phyloP scores from a whole-genome alignment of 2,329 filamentous ascomycete species.

The Simplicillium sp. region DNA sequence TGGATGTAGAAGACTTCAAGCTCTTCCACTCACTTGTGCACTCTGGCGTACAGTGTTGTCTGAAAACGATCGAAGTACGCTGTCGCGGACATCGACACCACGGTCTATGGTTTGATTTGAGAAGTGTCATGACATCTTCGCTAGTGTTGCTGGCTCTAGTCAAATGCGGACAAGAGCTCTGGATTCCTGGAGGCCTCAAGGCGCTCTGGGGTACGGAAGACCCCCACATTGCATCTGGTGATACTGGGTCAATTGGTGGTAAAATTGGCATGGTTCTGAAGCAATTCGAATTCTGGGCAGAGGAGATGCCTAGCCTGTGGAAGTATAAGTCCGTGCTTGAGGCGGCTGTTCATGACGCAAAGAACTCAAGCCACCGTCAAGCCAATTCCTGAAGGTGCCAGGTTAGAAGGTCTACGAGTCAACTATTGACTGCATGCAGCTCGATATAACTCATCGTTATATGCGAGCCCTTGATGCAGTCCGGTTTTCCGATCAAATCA shows the following conservation, averaged over 20 bases:
- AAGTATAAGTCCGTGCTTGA: slow-evolving; percentile 9
- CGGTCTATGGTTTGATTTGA: slow-evolving; percentile 15
- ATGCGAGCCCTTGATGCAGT: too few species aligned
- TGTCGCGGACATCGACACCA: slow-evolving; percentile 14
- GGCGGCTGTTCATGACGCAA: slow-evolving; percentile 6
- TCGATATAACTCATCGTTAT: too few species aligned
- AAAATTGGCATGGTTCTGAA: slow-evolving; percentile 10
- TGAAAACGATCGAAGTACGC: slow-evolving; percentile 13
- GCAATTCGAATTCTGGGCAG: slow-evolving; percentile 12
- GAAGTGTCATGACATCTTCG: slow-evolving; percentile 11
- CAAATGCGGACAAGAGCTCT: slow-evolving; percentile 10
- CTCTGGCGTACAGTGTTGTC: slow-evolving; percentile 12
- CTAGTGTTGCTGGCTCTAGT: slow-evolving; percentile 10
- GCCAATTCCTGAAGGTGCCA: too few species aligned
- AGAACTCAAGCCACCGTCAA: too few species aligned
- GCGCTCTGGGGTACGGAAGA: slow-evolving; percentile 8
- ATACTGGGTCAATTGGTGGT: slow-evolving; percentile 7
- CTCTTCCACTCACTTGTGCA: slow-evolving; percentile 9
- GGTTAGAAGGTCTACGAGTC: too few species aligned
- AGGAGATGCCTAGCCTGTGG: slow-evolving; percentile 9
- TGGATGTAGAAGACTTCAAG: slow-evolving; percentile 9
- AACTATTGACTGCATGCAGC: too few species aligned
- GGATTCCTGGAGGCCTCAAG: slow-evolving; percentile 11
- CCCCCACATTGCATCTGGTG: slow-evolving; percentile 5
- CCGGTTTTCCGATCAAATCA: too few species aligned